Evolutionary conservation across 345 rosid species (phyloP), one percentile per base, ranked within the genome.

Genomic region (Eucalyptus pauciflora): DNA sequence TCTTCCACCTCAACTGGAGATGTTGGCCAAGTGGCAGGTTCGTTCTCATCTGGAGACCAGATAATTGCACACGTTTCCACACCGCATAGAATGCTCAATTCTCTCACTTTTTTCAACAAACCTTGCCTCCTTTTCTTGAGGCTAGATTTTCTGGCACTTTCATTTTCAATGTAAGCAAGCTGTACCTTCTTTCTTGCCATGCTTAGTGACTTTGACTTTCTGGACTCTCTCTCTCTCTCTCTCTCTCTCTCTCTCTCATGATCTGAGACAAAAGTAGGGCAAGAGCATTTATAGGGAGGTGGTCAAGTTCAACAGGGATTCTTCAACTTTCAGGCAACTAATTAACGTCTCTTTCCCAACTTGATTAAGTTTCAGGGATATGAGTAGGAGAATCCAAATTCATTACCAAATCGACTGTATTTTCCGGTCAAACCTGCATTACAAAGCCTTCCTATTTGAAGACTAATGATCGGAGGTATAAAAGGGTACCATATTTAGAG

Each of bases 141-240:
- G 89, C 94, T 91, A 25, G 93, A 93, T 92, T 88, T 93, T 43
- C 94, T 90, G 7, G 92, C 92, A 45, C 49, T 80, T 7, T 92
- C 92, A 86, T 89, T 93, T 69, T 7, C 92, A 10, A 93, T 93
- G 92, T 91, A 93, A 10, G 37, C 88, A 37, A 93, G 93, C 60
- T 90, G 91, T 80, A 94, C 93, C 92, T 91, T 94, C 91, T 90
- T 95, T 86, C 96, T 92, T 10, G 93, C 88, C 95, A 95, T 95
- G 54, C 33, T 87, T 88, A 29, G 4, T 37, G 67, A 43, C 87
- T 15, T 80, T 89, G 56, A 43, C 87, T 15, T 80, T 89, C 87
- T 76, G 48, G 48, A 11, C 85, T 41, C 85, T 20, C 83, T 20
- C 83, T 76, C 48, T 41, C 83, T 10, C 81, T 18, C 81, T 18